These are phyloP conservation scores for Tolypocladium ovalisporum DNA, from an alignment of 2,329 filamentous ascomycete species.

Conservation along the genomic window DNA sequence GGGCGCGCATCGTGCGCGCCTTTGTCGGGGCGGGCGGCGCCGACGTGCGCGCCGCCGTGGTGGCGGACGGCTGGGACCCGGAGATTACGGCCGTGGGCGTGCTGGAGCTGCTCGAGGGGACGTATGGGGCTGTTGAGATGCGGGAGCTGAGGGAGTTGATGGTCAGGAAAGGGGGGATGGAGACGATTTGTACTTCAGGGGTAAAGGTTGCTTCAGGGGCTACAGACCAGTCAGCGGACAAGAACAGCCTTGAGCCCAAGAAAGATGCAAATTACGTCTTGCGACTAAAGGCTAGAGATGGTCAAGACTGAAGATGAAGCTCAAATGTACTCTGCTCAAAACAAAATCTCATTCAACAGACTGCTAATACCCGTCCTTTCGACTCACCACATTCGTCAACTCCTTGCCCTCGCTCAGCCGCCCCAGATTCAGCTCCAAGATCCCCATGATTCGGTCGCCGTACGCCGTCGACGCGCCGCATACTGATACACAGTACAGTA, in stretches of 20 bases:
- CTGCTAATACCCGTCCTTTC: neutral
- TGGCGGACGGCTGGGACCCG: conserved; percentile 18
- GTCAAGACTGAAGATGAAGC: neutral
- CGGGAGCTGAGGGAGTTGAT: conserved; percentile 1
- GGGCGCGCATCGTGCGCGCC: conserved; percentile 15
- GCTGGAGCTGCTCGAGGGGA: conserved; percentile 14
- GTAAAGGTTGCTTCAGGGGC: neutral
- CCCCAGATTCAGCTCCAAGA: neutral
- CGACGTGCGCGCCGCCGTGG: conserved; percentile 13
- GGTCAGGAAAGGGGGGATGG: neutral
- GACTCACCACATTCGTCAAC: neutral
- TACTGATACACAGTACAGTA: too few relatives aligned
- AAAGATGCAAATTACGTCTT: neutral
- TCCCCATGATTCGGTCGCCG: neutral
- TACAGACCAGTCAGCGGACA: neutral
- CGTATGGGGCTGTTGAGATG: conserved; percentile 12
- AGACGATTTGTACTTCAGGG: neutral
- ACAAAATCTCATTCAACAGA: neutral
- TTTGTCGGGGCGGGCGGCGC: conserved; percentile 16
- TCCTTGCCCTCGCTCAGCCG: neutral
- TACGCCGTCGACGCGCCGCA: neutral
- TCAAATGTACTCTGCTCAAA: neutral
- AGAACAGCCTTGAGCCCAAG: neutral
- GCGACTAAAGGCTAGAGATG: neutral
- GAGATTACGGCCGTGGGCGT: conserved; percentile 16